Base-by-base conservation (phyloP, 352 stramenopile genomes). In the Salisapilia sapeloensis region DNA sequence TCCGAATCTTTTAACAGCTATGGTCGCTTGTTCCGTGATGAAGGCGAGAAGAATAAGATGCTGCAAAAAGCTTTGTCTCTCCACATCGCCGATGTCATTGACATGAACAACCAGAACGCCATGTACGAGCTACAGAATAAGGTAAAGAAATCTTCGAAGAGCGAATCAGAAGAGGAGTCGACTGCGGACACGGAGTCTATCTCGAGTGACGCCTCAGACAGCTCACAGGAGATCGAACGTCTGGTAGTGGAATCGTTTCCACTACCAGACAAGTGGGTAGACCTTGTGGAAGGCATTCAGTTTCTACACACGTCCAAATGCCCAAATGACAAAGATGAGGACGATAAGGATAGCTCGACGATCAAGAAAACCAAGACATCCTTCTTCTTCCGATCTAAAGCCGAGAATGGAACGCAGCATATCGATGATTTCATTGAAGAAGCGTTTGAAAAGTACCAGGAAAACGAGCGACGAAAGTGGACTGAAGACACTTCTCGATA, bases 61-160 rank as follows among this genome's bases (percentile, higher is more conserved):
- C 39, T 71, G 19, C 58, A 67, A 41, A 71, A 67, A 40, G 58
- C 58, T 33, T 53, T 67, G 26, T 46, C 53, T 1, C 40, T 60
- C 21, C 55, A 64, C 33, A 34, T 71, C 20, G 43, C 50, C 6
- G 51, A 71, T 27, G 23, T 46, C 12, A 35, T 63, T 17, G 35
- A 59, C 15, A 34, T 69, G 17, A 36, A n/a, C 8, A 48, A 44
- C 33, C 60, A 67, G 38, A 44, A 53, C 32, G 39, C 46, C 17
- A 49, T 57, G 24, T 66, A 61, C 44, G 51, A 71, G 15, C 37
- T 71, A 13, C 33, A 62, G 16, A 42, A 60, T 18, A 44, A 47
- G 27, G 14, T 24, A 16, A 23, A 56, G 15, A 31, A 29, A 0
- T 29, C 33, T 6, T 20, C 40, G 27, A 40, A 52, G 22, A 54